Conservation (phyloP, 345 rosid species). For the Eucalyptus rudis region DNA sequence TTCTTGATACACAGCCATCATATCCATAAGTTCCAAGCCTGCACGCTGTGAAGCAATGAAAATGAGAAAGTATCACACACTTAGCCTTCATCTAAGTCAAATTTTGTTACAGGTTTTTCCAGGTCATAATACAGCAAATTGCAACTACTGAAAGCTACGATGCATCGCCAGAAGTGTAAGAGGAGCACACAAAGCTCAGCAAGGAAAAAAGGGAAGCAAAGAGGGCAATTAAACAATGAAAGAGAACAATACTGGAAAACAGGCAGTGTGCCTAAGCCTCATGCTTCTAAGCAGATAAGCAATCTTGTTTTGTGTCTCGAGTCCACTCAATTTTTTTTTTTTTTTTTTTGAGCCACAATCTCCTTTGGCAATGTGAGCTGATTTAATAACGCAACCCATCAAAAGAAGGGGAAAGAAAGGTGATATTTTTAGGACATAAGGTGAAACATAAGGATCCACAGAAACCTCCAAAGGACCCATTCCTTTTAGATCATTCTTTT, state of each 20-base stretch:
- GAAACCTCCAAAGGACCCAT: background rate
- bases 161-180: background rate
- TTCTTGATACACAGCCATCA: slow-evolving; percentile 98
- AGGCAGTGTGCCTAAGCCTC: background rate
- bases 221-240: background rate
- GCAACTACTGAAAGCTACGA: background rate
- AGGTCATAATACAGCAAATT: background rate
- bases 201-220: background rate
- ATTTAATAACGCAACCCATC: background rate
- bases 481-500: background rate
- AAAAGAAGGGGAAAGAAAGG: background rate
- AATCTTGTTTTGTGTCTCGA: background rate
- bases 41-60: slow-evolving; percentile 60
- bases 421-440: background rate
- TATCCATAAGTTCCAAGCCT: slow-evolving; percentile 97
- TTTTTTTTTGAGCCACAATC: background rate
- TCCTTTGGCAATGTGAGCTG: background rate
- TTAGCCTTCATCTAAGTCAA: background rate
- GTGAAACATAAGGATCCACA: background rate
- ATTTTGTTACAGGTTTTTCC: background rate
- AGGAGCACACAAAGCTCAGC: background rate
- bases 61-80: background rate
- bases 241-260: background rate
- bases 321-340: background rate
- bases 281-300: background rate